Evolutionary conservation across 2,329 filamentous ascomycete species (phyloP), one percentile per base, ranked within the genome.

Genomic region (Pestalotiopsis sp.): DNA sequence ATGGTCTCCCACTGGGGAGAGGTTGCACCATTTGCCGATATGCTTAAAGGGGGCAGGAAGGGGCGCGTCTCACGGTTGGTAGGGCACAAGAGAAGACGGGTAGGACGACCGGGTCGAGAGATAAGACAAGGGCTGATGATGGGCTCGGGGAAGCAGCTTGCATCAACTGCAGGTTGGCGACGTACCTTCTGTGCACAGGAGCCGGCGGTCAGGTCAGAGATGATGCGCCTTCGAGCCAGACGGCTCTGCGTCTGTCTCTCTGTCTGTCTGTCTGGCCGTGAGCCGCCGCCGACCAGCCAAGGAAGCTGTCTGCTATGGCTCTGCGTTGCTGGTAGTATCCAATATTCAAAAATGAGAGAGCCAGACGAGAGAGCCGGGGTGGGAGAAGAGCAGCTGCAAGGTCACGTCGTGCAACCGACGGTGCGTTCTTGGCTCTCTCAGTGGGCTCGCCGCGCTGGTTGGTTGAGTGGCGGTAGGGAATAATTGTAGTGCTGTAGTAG

Each of bases 201-300:
- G 63, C 63, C 63, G 49, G 45, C 63, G 63, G 49, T 65, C 63
- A 55, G 52, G 27, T n/a, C 45, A 64, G 31, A 65, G 63, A 65
- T 57, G 31, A 65, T 65, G 63, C 63, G 45, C 63, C 61, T 41
- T 2, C 23, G 17, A 27, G 63, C 52, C 52, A 20, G 57, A 59
- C 57, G 57, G 7, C 2, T n/a, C 23, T 20, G 17, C n/a, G n/a
- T 23, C n/a, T 23, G 31, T 9, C 31, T 9, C 6, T 36, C 31
- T 36, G 27, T 27, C 31, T 36, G 31, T 36, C 31, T 52, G 45
- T 52, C 45, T 52, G 45, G 45, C 45, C 45, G 45, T 52, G 45
- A 52, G 20, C 45, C 45, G 20, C 45, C 45, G 45, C 45, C 45
- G 45, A 52, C 45, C 45, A 52, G 45, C 45, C 45, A 52, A 52